phyloP scores from a whole-genome alignment of 768 basidiomycete species.

The Fibroporia radiculosa region DNA sequence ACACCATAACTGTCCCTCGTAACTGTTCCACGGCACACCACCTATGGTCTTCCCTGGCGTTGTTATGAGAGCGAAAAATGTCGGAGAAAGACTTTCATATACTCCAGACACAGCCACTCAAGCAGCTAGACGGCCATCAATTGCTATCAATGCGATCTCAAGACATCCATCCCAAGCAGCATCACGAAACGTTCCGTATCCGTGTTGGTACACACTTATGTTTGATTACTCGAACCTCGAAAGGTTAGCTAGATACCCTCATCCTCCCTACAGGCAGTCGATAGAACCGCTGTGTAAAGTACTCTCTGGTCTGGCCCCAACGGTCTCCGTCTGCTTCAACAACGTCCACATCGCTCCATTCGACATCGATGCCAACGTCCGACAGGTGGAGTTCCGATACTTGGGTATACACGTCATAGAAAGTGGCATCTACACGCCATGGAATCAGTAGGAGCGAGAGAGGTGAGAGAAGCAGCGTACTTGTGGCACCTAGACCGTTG shows the following conservation, averaged over 20 bases:
- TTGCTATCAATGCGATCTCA: too few species aligned
- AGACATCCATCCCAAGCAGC: too few species aligned
- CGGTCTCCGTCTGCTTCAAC: constrained; percentile 45
- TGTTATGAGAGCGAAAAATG: too few species aligned
- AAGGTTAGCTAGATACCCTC: too few species aligned
- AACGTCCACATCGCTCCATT: constrained; percentile 81
- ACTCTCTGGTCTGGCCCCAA: constrained; percentile 73
- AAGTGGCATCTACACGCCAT: constrained; percentile 57
- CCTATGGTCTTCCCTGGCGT: too few species aligned
- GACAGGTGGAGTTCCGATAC: constrained; percentile 80
- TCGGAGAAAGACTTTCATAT: too few species aligned
- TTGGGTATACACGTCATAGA: constrained; percentile 87
- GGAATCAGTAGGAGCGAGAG: not conserved
- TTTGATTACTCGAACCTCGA: too few species aligned
- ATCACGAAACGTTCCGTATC: too few species aligned
- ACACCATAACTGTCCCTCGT: too few species aligned
- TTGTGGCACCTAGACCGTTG: constrained; percentile 94
- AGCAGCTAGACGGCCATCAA: too few species aligned
- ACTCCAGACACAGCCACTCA: too few species aligned
- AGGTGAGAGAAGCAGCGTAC: constrained; percentile 33
- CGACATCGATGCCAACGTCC: constrained; percentile 70
- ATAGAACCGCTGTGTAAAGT: constrained; percentile 74
- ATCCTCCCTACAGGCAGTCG: constrained; percentile 48
- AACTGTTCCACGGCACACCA: not conserved
- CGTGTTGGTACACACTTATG: too few species aligned